Percentiles rank a stretch among this genome's conserved stretches.
These are phyloP conservation scores for Fusarium goolgardi DNA, from an alignment of 2,329 filamentous ascomycete species.

Conservation along the genomic window DNA sequence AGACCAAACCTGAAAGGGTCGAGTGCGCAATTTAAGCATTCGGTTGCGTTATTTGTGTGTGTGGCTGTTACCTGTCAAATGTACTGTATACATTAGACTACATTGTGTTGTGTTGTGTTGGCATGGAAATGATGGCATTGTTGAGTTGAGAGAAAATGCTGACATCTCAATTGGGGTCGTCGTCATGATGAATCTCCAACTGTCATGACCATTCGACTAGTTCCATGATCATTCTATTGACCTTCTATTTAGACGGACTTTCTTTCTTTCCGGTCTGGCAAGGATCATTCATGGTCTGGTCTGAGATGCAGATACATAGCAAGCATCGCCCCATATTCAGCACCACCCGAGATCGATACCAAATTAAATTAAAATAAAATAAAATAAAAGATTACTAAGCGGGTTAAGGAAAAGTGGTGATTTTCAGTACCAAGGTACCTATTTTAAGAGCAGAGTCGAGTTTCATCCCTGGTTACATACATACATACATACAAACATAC, in stretches of 20 bases:
- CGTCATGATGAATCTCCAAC: not conserved
- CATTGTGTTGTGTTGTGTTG: no score
- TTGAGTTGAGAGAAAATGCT: not conserved
- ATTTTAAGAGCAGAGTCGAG: slow-evolving; percentile 35
- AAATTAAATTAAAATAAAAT: no score
- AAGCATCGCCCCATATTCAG: slow-evolving; percentile 31
- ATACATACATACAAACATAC: no score
- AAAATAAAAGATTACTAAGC: slow-evolving; percentile 8
- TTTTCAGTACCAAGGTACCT: slow-evolving; percentile 13
- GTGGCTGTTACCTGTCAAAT: slow-evolving; percentile 8
- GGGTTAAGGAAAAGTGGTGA: slow-evolving; percentile 15
- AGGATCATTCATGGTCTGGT: slow-evolving; percentile 5
- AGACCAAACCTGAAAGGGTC: slow-evolving; percentile 21
- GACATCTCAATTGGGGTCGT: not conserved
- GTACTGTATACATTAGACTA: not conserved
- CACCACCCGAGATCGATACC: slow-evolving; percentile 1
- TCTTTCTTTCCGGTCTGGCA: slow-evolving; percentile 8
- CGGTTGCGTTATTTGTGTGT: slow-evolving; percentile 33
- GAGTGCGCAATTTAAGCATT: slow-evolving; percentile 37
- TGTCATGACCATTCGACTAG: not conserved
- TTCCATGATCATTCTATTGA: slow-evolving; percentile 23
- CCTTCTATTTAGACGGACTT: slow-evolving; percentile 22
- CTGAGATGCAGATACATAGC: slow-evolving; percentile 21
- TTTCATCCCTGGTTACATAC: slow-evolving; percentile 18
- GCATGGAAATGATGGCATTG: not conserved